These are phyloP conservation scores for Pseudofabraea citricarpa DNA, from an alignment of 2,329 filamentous ascomycete species.

Conservation along the genomic window DNA sequence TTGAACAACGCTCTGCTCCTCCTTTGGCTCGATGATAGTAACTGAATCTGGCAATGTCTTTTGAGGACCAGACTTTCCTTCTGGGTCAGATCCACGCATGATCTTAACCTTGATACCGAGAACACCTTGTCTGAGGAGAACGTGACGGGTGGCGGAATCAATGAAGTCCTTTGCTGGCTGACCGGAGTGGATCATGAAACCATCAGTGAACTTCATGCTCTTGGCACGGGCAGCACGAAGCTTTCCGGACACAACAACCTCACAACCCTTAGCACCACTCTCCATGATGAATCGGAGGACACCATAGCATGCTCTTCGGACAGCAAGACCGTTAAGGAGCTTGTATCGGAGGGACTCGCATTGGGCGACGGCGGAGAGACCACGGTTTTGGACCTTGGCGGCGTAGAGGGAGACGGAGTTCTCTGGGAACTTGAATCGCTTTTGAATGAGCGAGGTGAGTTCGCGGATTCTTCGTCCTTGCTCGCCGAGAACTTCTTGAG, in stretches of 20 bases:
- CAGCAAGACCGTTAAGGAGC: conserved; percentile 98
- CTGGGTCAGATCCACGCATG: conserved; percentile 98
- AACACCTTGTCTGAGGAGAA: conserved; percentile 99
- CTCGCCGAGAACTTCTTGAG: conserved; percentile 99
- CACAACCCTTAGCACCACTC: conserved; percentile 98
- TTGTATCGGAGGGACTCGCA: conserved; percentile 99
- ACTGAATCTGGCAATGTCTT: conserved; percentile 98
- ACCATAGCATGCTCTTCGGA: conserved; percentile 99
- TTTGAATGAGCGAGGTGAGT: conserved; percentile 99
- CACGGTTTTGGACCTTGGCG: conserved; percentile 99
- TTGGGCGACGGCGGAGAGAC: conserved; percentile 98
- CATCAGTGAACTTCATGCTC: conserved; percentile 99
- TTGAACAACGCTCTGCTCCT: conserved; percentile 92
- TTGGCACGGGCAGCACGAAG: conserved; percentile 98
- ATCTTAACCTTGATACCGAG: conserved; percentile 99
- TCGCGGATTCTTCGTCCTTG: conserved; percentile 99
- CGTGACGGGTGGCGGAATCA: conserved; percentile 96
- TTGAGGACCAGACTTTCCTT: conserved; percentile 96
- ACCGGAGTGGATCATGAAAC: conserved; percentile 99
- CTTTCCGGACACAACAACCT: conserved; percentile 99
- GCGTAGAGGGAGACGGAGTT: conserved; percentile 99
- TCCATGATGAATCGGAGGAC: conserved; percentile 99
- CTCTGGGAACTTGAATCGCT: conserved; percentile 99
- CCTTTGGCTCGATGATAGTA: conserved; percentile 99
- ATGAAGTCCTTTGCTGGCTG: conserved; percentile 99